Percentiles rank a stretch among this genome's conserved stretches.
Conservation (phyloP, 441 rosid species). For the Adansonia gregorii region DNA sequence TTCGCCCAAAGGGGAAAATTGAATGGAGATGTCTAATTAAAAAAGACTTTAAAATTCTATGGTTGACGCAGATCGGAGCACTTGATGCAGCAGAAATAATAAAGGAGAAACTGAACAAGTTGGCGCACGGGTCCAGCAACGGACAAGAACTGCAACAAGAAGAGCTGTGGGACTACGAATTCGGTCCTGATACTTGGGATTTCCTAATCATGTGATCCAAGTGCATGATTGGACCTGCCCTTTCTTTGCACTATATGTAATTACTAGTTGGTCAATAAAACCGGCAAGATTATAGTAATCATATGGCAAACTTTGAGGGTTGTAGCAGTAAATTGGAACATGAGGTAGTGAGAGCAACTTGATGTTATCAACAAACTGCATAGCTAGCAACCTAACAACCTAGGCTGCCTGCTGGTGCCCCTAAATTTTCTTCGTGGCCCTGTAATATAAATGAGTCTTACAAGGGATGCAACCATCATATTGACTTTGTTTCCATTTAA, state of each 20-base stretch:
- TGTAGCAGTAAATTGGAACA: no score
- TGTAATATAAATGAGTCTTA: not conserved
- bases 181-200: constrained; percentile 31
- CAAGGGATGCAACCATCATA: not conserved
- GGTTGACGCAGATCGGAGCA: constrained; percentile 34
- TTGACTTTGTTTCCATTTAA: not conserved
- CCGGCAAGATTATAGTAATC: no score
- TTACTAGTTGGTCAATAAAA: not conserved
- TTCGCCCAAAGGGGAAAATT: not conserved
- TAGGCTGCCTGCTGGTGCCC: constrained; percentile 5
- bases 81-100: constrained; percentile 40
- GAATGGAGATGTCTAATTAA: not conserved
- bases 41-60: not conserved
- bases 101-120: constrained; percentile 41
- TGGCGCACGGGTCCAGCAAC: constrained; percentile 34
- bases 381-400: not conserved
- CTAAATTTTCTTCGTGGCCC: not conserved
- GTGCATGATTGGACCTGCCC: not conserved
- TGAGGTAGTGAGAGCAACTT: no score
- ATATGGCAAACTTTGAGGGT: no score
- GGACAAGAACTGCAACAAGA: constrained; percentile 17
- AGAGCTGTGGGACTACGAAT: constrained; percentile 39
- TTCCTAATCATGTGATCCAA: constrained; percentile 12
- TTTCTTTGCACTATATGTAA: not conserved
- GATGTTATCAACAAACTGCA: not conserved